A percentile compares a stretch with the other conserved stretches of the same genome.
Evolutionary conservation across 345 rosid species (phyloP).

Genomic region (Aethionema arabicum): DNA sequence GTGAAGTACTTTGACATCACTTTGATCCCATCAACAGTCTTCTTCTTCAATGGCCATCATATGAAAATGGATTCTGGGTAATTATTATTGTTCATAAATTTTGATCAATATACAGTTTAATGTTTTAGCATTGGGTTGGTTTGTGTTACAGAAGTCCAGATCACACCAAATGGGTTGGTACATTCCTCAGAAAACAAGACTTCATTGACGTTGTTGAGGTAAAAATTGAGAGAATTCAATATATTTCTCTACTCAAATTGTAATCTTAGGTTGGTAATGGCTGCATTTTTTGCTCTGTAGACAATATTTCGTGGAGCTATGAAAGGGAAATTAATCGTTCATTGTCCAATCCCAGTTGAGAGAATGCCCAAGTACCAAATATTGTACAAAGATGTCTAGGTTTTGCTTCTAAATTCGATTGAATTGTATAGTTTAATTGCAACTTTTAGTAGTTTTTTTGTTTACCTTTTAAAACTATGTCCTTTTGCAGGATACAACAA

Average conservation of each 20-base stretch:
- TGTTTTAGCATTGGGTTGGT: neutral
- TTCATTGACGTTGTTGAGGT: constrained; percentile 94
- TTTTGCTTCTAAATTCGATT: no score
- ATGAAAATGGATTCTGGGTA: constrained; percentile 98
- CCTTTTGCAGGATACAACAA: no score
- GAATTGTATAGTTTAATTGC: no score
- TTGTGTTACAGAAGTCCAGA: constrained; percentile 66
- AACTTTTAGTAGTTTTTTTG: no score
- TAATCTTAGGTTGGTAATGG: no score
- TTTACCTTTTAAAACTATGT: no score
- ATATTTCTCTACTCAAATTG: neutral
- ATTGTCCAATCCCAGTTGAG: constrained; percentile 76
- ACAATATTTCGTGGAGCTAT: constrained; percentile 88
- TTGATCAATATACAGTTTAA: neutral
- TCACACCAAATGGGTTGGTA: constrained; percentile 92
- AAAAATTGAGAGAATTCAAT: neutral
- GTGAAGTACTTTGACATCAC: constrained; percentile 81
- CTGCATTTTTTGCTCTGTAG: constrained; percentile 36
- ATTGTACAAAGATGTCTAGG: no score
- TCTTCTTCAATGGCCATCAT: constrained; percentile 94
- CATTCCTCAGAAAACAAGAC: constrained; percentile 77
- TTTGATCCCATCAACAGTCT: constrained; percentile 67
- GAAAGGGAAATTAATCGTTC: constrained; percentile 90
- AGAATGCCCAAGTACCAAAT: constrained; percentile 14
- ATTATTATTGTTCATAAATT: neutral